Evolutionary conservation across 2,329 filamentous ascomycete genomes (phyloP).

Genomic region (Pestalotiopsis sp.): DNA sequence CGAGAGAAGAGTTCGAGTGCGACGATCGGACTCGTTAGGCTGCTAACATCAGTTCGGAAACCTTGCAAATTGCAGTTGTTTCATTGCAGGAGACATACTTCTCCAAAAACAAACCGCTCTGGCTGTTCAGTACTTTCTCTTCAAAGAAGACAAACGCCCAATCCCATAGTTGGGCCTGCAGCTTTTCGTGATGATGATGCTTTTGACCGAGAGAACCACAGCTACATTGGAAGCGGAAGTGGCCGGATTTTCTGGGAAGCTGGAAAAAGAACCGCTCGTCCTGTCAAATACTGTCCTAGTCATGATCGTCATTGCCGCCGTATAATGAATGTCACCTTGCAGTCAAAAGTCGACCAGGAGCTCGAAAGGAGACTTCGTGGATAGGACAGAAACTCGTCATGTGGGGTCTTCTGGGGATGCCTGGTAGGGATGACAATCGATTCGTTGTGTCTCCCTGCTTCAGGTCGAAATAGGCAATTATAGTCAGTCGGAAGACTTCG

Average conservation of each 20-base stretch:
- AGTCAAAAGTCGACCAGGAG: background rate
- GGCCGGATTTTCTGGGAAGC: too few relatives aligned
- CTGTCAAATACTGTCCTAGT: too few relatives aligned
- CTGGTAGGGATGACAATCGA: background rate
- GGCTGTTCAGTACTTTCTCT: background rate
- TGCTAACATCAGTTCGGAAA: background rate
- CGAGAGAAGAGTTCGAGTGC: background rate
- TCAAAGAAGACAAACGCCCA: too few relatives aligned
- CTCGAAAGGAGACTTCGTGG: background rate
- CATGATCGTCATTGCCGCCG: too few relatives aligned
- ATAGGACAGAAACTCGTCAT: background rate
- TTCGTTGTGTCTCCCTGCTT: background rate
- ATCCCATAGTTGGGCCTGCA: too few relatives aligned
- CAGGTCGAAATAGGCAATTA: background rate
- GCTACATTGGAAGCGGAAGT: too few relatives aligned
- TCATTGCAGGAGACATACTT: background rate
- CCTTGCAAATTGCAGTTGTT: background rate
- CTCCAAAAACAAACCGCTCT: background rate
- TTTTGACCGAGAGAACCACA: too few relatives aligned
- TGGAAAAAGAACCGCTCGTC: too few relatives aligned
- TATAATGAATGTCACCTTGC: background rate
- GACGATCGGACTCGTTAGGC: background rate
- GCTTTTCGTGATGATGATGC: too few relatives aligned
- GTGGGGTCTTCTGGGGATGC: background rate
- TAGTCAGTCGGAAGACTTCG: background rate